A percentile compares a stretch with the other conserved stretches of the same genome.
phyloP scores from a whole-genome alignment of 768 basidiomycete genomes.

The Crucibulum laeve region DNA sequence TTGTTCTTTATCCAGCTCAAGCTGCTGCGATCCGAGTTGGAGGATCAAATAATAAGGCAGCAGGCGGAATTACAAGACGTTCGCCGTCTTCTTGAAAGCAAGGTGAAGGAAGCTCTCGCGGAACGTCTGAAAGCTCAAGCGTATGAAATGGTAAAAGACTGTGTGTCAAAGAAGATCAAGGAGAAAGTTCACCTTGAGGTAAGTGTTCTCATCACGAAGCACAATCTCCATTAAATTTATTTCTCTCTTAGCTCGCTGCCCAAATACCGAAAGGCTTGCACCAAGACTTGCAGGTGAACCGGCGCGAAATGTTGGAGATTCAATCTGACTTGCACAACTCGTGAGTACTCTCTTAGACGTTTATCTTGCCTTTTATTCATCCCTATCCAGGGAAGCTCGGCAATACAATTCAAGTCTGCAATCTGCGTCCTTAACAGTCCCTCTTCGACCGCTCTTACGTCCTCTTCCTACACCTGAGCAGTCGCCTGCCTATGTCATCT shows the following conservation, averaged over 20 bases:
- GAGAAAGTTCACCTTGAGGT: conserved; percentile 41
- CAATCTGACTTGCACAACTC: conserved; percentile 41
- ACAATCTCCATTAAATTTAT: not conserved
- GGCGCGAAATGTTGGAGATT: conserved; percentile 37
- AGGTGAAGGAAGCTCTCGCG: conserved; percentile 37
- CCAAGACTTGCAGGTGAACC: conserved; percentile 33
- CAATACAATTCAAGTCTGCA: conserved; percentile 34
- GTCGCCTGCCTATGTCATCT: conserved; percentile 30
- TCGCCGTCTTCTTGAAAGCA: conserved; percentile 25
- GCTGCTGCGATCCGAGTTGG: conserved; percentile 29
- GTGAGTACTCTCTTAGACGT: conserved; percentile 24
- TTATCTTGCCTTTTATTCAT: conserved; percentile 3
- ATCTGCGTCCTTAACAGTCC: conserved; percentile 31
- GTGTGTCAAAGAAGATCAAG: conserved; percentile 31
- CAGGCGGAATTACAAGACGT: conserved; percentile 31
- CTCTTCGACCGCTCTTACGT: conserved; percentile 46
- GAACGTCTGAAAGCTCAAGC: conserved; percentile 34
- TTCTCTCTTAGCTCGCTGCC: conserved; percentile 26
- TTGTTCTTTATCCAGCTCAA: conserved; percentile 31
- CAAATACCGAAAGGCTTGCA: conserved; percentile 41
- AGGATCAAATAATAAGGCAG: conserved; percentile 33
- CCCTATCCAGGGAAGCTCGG: conserved; percentile 37
- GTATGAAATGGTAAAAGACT: conserved; percentile 25
- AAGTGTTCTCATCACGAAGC: conserved; percentile 8
- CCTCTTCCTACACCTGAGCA: conserved; percentile 45